phyloP scores from a whole-genome alignment of 495 filamentous ascomycete species.

The Sordaria brevicollis region DNA sequence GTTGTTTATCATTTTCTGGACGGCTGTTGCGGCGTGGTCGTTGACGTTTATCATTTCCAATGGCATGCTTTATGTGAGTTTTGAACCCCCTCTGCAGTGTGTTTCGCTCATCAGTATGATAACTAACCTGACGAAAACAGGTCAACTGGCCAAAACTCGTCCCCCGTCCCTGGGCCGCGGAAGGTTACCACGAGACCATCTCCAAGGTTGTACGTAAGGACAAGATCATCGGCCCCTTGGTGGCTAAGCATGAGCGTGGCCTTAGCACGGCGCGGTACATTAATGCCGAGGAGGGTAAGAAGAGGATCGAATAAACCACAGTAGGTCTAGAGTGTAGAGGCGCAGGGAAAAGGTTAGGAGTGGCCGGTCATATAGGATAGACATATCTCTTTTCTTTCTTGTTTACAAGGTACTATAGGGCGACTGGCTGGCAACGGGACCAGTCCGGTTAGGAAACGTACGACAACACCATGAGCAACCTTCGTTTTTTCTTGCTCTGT shows the following conservation, averaged over 20 bases:
- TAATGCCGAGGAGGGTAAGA: conserved; percentile 90
- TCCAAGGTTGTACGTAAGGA: conserved; percentile 58
- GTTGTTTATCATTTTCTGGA: conserved; percentile 67
- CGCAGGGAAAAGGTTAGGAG: too few relatives aligned
- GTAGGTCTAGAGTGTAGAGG: not conserved
- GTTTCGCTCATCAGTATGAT: not conserved
- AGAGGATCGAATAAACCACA: conserved; percentile 65
- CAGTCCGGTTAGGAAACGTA: not conserved
- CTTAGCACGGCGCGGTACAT: conserved; percentile 67
- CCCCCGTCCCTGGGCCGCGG: conserved; percentile 68
- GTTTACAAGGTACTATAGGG: not conserved
- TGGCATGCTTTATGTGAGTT: conserved; percentile 86
- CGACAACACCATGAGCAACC: not conserved
- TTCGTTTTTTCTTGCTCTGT: not conserved
- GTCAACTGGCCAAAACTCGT: conserved; percentile 97
- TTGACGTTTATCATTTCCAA: conserved; percentile 64
- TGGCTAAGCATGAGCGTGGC: conserved; percentile 65
- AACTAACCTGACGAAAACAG: conserved; percentile 34
- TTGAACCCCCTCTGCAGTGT: not conserved
- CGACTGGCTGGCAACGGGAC: not conserved
- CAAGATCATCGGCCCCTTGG: conserved; percentile 60
- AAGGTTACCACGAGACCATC: conserved; percentile 84
- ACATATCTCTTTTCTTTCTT: not conserved
- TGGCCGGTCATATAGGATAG: not conserved
- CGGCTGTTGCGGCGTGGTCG: conserved; percentile 56